Base-by-base conservation (phyloP, 768 basidiomycete genomes). In the Crassisporium funariophilum region DNA sequence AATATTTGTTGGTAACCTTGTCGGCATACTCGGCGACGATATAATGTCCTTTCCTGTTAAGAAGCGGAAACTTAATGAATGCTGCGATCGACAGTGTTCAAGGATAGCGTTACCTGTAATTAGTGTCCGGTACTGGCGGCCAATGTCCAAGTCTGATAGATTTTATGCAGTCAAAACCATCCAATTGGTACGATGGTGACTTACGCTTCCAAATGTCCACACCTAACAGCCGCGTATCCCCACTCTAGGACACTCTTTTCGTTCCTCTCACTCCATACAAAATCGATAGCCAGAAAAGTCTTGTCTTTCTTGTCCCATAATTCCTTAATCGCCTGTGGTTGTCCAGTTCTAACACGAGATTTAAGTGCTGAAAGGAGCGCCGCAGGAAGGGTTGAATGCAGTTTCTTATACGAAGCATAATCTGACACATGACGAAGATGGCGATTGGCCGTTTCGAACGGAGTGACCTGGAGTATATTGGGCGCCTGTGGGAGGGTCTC, bases 211-310 rank as follows among this genome's bases (percentile, higher is more conserved):
- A 92, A 66, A 68, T 85, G 82, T 0, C 79, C 81, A 56, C 86
- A 89, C 20, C 88, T 72, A 35, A 89, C 77, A 9, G 86, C 86
- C 21, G 90, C 85, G 67, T 91, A 91, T 1, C 89, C 89, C 82
- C 84, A 91, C 64, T 91, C 90, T 37, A 89, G 60, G 52, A 81
- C 80, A 36, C 79, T 77, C 43, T 79, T 78, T 43, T 80, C 73
- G 55, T 87, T 88, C 44, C 83, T 76, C 58, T 91, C 90, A 25
- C 77, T 83, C 74, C 80, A 83, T 59, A 88, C 84, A 55, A 90
- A 90, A 51, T 85, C 81, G 7, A 92, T 66, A 0, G 86, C 79
- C 41, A 92, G 60, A 62, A 86, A 92, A 0, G 86, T 87, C 67
- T 86, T 88, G 53, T 90, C 84, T 44, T 68, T 75, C 50, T 68